These are phyloP conservation scores for Tulasnella sp. DNA, from an alignment of 768 basidiomycete species.

Conservation along the genomic window DNA sequence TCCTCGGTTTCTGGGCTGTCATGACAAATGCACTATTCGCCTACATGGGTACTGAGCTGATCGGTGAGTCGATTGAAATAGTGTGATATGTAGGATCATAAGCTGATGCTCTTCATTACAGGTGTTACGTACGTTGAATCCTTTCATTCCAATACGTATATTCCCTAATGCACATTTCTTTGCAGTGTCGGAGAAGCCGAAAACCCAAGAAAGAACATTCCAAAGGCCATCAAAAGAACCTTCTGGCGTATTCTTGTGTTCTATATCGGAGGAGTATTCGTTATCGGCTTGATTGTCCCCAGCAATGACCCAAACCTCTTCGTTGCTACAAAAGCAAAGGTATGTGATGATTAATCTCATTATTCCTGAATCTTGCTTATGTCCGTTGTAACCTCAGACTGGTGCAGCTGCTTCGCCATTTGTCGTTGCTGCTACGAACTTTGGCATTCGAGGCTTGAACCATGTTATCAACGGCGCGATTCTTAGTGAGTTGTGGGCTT, in stretches of 20 bases:
- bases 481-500: background rate
- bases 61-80: constrained; percentile 61
- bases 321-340: constrained; percentile 28
- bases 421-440: constrained; percentile 38
- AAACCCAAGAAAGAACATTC: constrained; percentile 62
- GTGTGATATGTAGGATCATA: constrained; percentile 3
- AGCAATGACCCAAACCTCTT: constrained; percentile 36
- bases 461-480: constrained; percentile 43
- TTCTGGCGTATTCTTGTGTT: constrained; percentile 45
- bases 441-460: constrained; percentile 44
- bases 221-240: constrained; percentile 49
- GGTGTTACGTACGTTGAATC: background rate
- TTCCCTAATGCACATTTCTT: constrained; percentile 17
- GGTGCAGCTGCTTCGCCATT: constrained; percentile 53
- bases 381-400: constrained; percentile 20
- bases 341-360: background rate
- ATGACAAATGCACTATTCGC: constrained; percentile 38
- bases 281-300: constrained; percentile 59
- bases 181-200: constrained; percentile 41
- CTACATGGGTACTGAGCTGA: constrained; percentile 61
- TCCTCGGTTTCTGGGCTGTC: constrained; percentile 60
- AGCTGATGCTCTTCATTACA: background rate
- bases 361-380: background rate
- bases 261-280: constrained; percentile 48
- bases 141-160: background rate